A percentile compares a stretch with the other conserved stretches of the same genome.
Conservation (phyloP, 352 stramenopile genomes). For the Thalassiosira hispida region DNA sequence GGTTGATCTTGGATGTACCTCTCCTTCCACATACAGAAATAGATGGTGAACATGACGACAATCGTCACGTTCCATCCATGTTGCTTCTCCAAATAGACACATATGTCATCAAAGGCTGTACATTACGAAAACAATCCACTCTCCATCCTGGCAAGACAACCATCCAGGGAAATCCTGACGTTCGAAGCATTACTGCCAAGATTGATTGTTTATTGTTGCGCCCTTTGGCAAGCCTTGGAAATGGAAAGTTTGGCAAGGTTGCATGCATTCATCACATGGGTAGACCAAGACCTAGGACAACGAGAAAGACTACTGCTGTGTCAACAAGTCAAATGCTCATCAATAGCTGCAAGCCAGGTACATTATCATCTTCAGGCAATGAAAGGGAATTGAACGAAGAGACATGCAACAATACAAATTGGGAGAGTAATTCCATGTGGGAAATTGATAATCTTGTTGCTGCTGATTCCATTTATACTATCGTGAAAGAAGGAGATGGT, state of each 20-base stretch:
- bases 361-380: background rate
- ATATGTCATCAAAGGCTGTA: slow-evolving; percentile 28
- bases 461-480: slow-evolving; percentile 1
- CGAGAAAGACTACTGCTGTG: background rate
- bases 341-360: background rate
- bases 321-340: background rate
- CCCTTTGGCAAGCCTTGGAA: slow-evolving; percentile 33
- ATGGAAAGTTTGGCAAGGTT: slow-evolving; percentile 30
- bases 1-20: slow-evolving; percentile 26
- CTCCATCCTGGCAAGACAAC: slow-evolving; percentile 10
- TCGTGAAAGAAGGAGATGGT: slow-evolving; percentile 7
- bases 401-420: slow-evolving; percentile 24
- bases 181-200: slow-evolving; percentile 26
- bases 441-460: slow-evolving; percentile 32
- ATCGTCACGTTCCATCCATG: slow-evolving; percentile 12
- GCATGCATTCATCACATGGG: slow-evolving; percentile 37
- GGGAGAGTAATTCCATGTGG: slow-evolving; percentile 30
- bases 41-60: background rate
- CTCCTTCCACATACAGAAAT: background rate
- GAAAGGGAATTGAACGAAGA: slow-evolving; percentile 6
- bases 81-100: slow-evolving; percentile 44
- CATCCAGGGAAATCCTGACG: slow-evolving; percentile 32
- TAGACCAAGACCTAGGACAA: slow-evolving; percentile 8
- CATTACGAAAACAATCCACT: slow-evolving; percentile 18
- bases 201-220: slow-evolving; percentile 42